Evolutionary conservation across 495 filamentous ascomycete species (phyloP), one percentile per base, ranked within the genome.

Genomic region (Thozetella sp.): DNA sequence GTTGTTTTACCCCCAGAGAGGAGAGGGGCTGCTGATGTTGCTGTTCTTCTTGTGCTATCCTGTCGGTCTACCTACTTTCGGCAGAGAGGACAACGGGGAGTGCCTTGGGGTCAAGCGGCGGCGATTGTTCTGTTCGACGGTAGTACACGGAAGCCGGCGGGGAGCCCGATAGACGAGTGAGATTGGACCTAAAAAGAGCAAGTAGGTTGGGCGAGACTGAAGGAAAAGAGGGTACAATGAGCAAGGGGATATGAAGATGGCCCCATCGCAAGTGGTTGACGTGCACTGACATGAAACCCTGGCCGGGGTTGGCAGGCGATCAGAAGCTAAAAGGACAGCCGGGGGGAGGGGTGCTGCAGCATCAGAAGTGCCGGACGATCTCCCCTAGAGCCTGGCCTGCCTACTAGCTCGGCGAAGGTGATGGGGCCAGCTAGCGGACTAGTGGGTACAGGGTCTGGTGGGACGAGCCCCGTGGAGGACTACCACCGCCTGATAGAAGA

Each of bases 261-360:
- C 43, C 43, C 43, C n/a, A 48, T 15, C 20, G 12, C 43, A 19
- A n/a, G 20, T 48, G 43, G 43, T 48, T 48, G 43, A 48, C 43
- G 43, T 48, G 43, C 43, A 48, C 43, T 48, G 43, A 48, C 43
- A 48, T 48, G 43, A 48, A 48, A 48, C 43, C n/a, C 10, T 48
- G 43, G 43, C 9, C 43, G 43, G 43, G 43, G 43, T 48, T 48
- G 43, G 43, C 43, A 20, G 43, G 43, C 43, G n/a, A 48, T 48
- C 43, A 48, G 43, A 48, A 48, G 43, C 43, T 48, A 48, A 48
- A 48, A 48, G 9, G 3, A n/a, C 43, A 4, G 43, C 9, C 6
- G n/a, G n/a, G 10, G 20, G 43, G 43, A n/a, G 9, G 43, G 9
- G n/a, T 10, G 43, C 43, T 48, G 4, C 43, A 20, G 10, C 43